Evolutionary conservation across 495 filamentous ascomycete genomes (phyloP), one percentile per base, ranked within the genome.

Genomic region (Aspergillus cavernicola): DNA sequence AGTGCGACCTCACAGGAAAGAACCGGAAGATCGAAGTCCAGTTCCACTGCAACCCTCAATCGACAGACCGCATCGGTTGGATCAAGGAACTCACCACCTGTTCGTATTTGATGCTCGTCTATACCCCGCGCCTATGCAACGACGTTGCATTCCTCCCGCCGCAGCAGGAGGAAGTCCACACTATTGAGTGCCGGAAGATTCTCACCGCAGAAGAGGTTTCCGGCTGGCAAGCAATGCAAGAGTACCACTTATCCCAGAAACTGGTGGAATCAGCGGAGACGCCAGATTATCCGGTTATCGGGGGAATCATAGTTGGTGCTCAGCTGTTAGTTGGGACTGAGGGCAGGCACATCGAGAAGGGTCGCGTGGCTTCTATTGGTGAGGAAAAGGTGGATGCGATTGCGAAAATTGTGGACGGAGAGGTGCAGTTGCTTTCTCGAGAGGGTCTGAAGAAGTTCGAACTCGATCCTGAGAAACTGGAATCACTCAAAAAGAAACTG

Each of bases 51-150:
- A 84, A 89, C 58, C 88, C 92, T 1, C 84, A 88, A 56, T 82
- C 79, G 6, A 73, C 79, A 16, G 92, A 97, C 67, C 85, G 86
- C 7, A 97, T 97, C 56, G 87, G 85, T 39, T 91, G 88, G 81
- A 95, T 98, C 72, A 98, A 98, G 63, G 93, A 98, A 65, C 79
- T 95, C 4, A 86, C 85, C 8, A 97, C 90, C 8, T 98, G 93
- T 71, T 85, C 89, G 19, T 98, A 98, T 58, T 72, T 97, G 36
- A 95, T 98, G 90, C 82, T 95, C 1, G 83, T 98, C 45, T 87
- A 97, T 64, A 98, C 93, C 0, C 90, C 93, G 3, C 83, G 92
- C 1, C 82, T 98, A 38, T 98, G 93, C 68, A 85, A 88, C 63
- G 93, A 98, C 57, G 84, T 91, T 19, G 92, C 92, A 6, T 98